A percentile compares a stretch with the other conserved stretches of the same genome.
phyloP scores from a whole-genome alignment of 176 grass and related monocot genomes.

The Musa itinerans region DNA sequence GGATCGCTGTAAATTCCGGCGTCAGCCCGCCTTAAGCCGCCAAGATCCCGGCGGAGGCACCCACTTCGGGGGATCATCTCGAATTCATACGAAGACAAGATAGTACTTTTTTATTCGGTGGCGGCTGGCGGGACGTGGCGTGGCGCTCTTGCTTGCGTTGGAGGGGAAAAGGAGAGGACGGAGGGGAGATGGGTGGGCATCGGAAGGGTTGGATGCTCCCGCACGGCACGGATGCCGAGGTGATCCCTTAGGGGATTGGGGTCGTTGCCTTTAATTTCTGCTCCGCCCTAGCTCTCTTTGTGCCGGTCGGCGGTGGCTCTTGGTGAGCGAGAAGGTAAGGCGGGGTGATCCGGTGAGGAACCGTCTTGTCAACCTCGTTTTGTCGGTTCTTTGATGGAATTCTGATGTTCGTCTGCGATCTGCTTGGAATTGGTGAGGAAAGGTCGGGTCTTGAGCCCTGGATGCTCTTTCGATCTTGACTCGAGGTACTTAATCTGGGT shows the following conservation, averaged over 20 bases:
- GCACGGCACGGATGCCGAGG: constrained; percentile 19
- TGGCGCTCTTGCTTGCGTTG: constrained; percentile 5
- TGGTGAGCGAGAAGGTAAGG: not conserved
- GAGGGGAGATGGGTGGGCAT: not conserved
- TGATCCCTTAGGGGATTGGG: constrained; percentile 6
- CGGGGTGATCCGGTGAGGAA: not conserved
- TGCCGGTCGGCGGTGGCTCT: not conserved
- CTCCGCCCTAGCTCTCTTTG: not conserved
- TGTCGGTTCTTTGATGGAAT: not conserved
- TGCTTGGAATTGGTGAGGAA: not conserved
- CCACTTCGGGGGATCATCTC: not conserved
- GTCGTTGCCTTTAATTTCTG: constrained; percentile 3
- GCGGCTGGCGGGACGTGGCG: not conserved
- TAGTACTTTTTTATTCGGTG: not conserved
- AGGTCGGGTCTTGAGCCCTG: not conserved
- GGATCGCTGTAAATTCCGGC: not conserved
- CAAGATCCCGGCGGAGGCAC: not conserved
- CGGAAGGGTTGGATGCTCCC: constrained; percentile 1
- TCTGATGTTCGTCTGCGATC: not conserved
- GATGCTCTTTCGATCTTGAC: not conserved
- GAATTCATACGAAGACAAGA: not conserved
- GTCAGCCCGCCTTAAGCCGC: not conserved
- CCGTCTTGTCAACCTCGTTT: not conserved
- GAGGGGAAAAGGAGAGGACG: not conserved
- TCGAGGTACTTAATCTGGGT: not conserved